Conservation (phyloP, 2,329 filamentous ascomycete genomes). For the Zelopaecilomyces penicillatus region DNA sequence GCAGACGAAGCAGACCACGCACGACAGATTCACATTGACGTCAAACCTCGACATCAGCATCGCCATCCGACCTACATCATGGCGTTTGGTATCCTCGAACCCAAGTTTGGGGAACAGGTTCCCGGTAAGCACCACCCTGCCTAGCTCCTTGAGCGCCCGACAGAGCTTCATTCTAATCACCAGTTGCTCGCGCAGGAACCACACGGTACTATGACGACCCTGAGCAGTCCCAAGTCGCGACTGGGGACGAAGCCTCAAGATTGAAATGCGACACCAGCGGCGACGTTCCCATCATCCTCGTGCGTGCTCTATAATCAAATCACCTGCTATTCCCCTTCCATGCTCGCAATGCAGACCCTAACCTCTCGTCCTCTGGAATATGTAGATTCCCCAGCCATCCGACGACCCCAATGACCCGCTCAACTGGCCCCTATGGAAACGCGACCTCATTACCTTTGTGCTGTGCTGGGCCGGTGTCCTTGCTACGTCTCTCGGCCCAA, state of each 20-base stretch:
- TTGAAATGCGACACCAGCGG: conserved; percentile 69
- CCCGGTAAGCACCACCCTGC: conserved; percentile 49
- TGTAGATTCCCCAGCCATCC: conserved; percentile 66
- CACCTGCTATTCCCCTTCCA: not conserved
- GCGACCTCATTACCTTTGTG: conserved; percentile 70
- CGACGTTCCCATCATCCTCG: conserved; percentile 63
- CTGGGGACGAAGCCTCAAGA: conserved; percentile 29
- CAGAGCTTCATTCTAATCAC: no score
- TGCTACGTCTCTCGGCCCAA: conserved; percentile 73
- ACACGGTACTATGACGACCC: conserved; percentile 57
- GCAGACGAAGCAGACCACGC: no score
- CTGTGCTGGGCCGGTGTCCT: conserved; percentile 77
- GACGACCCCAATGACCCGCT: conserved; percentile 87
- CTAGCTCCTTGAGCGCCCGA: no score
- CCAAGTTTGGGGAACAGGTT: conserved; percentile 57
- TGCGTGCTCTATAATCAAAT: conserved; percentile 26
- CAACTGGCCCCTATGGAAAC: conserved; percentile 76
- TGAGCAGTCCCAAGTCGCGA: conserved; percentile 34
- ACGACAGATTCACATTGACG: no score
- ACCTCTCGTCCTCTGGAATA: no score
- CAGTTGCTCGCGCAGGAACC: conserved; percentile 35
- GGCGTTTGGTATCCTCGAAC: conserved; percentile 62
- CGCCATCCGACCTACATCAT: conserved; percentile 16
- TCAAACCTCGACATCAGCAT: no score
- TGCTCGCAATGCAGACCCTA: not conserved